Percentiles rank a stretch among this genome's conserved stretches.
phyloP scores from a whole-genome alignment of 352 stramenopile species.

The Peronospora destructor region DNA sequence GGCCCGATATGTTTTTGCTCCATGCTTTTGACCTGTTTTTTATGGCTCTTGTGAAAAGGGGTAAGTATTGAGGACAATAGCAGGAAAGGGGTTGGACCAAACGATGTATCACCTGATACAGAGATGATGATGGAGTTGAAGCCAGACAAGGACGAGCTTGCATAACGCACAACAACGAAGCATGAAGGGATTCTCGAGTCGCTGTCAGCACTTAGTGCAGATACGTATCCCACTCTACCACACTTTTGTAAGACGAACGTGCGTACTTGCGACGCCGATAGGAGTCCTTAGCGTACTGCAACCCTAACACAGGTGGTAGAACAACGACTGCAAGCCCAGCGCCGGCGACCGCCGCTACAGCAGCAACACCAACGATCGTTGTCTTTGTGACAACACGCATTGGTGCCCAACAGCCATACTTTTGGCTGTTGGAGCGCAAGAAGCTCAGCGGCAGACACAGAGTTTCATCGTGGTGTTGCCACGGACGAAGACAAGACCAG shows the following conservation, averaged over 20 bases:
- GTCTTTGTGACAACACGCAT: conserved; percentile 71
- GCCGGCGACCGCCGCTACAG: conserved; percentile 45
- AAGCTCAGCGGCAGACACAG: conserved; percentile 67
- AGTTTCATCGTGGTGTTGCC: conserved; percentile 65
- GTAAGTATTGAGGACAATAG: conserved; percentile 20
- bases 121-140: conserved; percentile 6
- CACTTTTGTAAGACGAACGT: conserved; percentile 30
- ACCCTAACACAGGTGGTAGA: conserved; percentile 56
- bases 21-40: conserved; percentile 1
- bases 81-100: conserved; percentile 1
- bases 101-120: neutral
- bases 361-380: conserved; percentile 41
- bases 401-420: conserved; percentile 52
- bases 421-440: conserved; percentile 55
- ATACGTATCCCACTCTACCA: conserved; percentile 23
- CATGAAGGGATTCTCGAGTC: neutral
- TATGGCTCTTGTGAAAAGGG: conserved; percentile 1
- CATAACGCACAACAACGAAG: neutral
- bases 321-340: conserved; percentile 62
- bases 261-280: conserved; percentile 39
- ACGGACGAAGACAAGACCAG: conserved; percentile 67
- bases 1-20: conserved; percentile 18
- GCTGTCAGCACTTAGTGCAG: conserved; percentile 13
- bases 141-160: neutral
- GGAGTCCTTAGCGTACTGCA: conserved; percentile 46